A percentile compares a stretch with the other conserved stretches of the same genome.
Evolutionary conservation across 2,329 filamentous ascomycete species (phyloP).

Genomic region (Zymoseptoria crescenta): DNA sequence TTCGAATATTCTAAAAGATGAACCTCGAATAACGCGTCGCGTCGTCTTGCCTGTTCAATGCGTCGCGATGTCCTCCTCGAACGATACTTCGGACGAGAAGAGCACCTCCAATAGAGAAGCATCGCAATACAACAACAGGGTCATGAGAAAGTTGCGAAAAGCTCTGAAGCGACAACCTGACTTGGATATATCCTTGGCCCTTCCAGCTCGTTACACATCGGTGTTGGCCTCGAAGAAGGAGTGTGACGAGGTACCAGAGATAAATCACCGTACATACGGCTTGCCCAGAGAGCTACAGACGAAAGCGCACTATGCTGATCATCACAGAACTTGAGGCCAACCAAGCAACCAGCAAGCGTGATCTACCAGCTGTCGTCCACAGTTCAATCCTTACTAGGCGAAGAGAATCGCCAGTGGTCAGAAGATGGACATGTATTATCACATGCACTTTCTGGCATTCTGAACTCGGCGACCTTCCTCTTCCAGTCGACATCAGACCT

Average conservation of each 20-base stretch:
- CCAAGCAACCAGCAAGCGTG: not conserved
- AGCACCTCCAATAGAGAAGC: not conserved
- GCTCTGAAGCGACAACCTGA: slow-evolving; percentile 1
- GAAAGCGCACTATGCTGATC: not conserved
- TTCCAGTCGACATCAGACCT: not conserved
- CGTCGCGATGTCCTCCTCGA: not conserved
- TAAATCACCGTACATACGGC: not conserved
- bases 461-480: not conserved
- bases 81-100: not conserved
- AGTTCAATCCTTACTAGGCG: not conserved
- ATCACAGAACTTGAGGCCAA: not conserved
- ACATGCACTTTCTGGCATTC: not conserved
- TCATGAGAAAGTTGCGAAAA: not conserved
- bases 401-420: not conserved
- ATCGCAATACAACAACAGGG: not conserved
- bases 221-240: not conserved
- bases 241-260: not conserved
- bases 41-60: not conserved
- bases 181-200: not conserved
- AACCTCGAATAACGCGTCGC: too few species aligned
- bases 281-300: not conserved
- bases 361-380: not conserved
- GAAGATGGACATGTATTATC: not conserved
- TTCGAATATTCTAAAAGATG: too few species aligned
- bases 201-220: not conserved